Percentiles rank a stretch among this genome's conserved stretches.
Conservation (phyloP, 1,139 yeast genomes). For the Diutina mesorugosa region DNA sequence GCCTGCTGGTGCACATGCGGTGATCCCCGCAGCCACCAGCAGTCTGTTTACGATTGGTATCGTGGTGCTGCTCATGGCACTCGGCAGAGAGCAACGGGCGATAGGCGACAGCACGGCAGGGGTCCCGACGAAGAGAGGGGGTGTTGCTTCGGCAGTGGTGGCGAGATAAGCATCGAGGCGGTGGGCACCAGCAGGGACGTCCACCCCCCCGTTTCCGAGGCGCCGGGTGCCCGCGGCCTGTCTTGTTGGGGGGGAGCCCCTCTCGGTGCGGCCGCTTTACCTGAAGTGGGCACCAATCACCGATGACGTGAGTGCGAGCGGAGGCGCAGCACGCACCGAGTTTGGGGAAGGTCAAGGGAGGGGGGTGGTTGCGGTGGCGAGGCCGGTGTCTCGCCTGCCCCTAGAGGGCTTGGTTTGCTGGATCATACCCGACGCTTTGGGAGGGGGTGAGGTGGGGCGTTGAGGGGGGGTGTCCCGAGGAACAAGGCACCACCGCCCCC, state of each 20-base stretch:
- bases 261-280: not conserved
- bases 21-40: not conserved
- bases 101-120: no score
- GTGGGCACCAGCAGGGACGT: no score
- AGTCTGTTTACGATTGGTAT: not conserved
- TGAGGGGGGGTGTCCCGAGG: not conserved
- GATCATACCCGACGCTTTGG: not conserved
- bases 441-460: not conserved
- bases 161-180: no score
- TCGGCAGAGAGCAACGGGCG: not conserved
- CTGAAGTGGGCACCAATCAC: not conserved
- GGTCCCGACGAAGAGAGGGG: no score
- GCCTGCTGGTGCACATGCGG: not conserved
- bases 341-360: not conserved
- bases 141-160: no score
- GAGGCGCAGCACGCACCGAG: not conserved
- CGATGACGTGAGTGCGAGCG: not conserved
- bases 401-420: no score
- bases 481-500: not conserved
- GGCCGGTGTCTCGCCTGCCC: no score
- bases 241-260: not conserved
- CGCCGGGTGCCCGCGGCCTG: not conserved
- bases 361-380: no score
- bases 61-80: not conserved
- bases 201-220: no score